phyloP scores from a whole-genome alignment of 2,329 filamentous ascomycete genomes.

The Seiridium unicorne region DNA sequence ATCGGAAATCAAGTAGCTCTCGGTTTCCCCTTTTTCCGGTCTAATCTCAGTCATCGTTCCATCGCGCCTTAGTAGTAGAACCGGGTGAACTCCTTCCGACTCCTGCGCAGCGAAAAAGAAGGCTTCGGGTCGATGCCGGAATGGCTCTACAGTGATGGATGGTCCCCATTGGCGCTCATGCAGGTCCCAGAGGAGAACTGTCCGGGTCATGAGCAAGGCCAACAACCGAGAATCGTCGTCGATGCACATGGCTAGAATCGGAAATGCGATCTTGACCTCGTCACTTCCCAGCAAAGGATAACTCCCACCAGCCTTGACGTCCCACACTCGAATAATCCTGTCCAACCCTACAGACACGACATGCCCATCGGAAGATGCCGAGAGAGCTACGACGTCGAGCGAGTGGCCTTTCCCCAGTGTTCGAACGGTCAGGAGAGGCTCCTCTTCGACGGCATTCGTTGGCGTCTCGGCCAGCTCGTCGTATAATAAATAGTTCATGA shows the following conservation, averaged over 20 bases:
- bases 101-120: constrained; percentile 59
- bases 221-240: constrained; percentile 65
- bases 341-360: constrained; percentile 71
- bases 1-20: constrained; percentile 46
- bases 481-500: constrained; percentile 75
- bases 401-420: constrained; percentile 62
- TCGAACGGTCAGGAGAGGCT: constrained; percentile 56
- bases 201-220: constrained; percentile 60
- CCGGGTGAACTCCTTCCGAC: constrained; percentile 35
- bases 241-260: constrained; percentile 62
- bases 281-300: constrained; percentile 39
- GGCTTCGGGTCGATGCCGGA: constrained; percentile 57
- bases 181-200: constrained; percentile 64
- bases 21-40: constrained; percentile 39
- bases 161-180: constrained; percentile 54
- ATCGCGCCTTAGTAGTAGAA: constrained; percentile 63
- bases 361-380: constrained; percentile 60
- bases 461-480: constrained; percentile 53
- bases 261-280: constrained; percentile 49
- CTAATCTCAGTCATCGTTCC: constrained; percentile 61
- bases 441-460: constrained; percentile 40
- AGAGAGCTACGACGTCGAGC: constrained; percentile 67
- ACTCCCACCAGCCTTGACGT: constrained; percentile 46
- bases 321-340: constrained; percentile 65
- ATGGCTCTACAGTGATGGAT: constrained; percentile 52